Evolutionary conservation across 176 grass and related monocot genomes (phyloP), one percentile per base, ranked within the genome.

Genomic region (Pontederia crassipes): DNA sequence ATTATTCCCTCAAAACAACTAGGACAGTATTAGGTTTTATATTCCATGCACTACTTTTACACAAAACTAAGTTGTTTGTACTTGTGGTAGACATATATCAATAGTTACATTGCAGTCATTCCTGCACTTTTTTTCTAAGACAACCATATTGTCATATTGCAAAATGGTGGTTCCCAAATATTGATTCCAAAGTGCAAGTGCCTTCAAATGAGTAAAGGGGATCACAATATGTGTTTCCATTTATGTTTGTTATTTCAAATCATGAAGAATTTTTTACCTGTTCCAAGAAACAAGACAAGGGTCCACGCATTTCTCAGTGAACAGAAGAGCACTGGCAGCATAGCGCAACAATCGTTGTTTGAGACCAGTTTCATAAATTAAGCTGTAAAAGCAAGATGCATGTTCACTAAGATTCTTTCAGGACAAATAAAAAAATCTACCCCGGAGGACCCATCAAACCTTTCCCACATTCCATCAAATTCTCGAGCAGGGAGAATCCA

Each of bases 401-500:
- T 63, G 77, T 49, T 55, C 67, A 69, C 48, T 59, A 35, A 74
- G 52, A 52, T 72, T 17, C 54, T 61, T 46, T 58, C 46, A 10
- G 48, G 58, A 3, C 50, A 32, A 69, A 46, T 35, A 45, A 28
- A 52, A 24, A 75, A 63, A 9, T 52, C 47, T 72, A 77, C 66
- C 45, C 51, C 54, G 46, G 46, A 49, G 10, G n/a, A 62, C 45
- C 26, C 52, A 65, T 61, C 26, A 17, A 56, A 98, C 93, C 93
- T 98, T 88, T 91, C 84, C 93, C 93, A 98, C 12, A 98, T 71
- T 73, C 93, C 93, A 58, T 98, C 93, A 79, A 86, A 98, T 92
- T 98, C 93, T 81, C 77, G 92, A 56, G 93, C 84, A 17, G 93
- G 93, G 55, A 98, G 62, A 64, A 80, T 56, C 93, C 93, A 92